Percentiles rank a stretch among this genome's conserved stretches.
phyloP scores from a whole-genome alignment of 1,284 basidiomycete genomes.

The Ustilago loliicola region DNA sequence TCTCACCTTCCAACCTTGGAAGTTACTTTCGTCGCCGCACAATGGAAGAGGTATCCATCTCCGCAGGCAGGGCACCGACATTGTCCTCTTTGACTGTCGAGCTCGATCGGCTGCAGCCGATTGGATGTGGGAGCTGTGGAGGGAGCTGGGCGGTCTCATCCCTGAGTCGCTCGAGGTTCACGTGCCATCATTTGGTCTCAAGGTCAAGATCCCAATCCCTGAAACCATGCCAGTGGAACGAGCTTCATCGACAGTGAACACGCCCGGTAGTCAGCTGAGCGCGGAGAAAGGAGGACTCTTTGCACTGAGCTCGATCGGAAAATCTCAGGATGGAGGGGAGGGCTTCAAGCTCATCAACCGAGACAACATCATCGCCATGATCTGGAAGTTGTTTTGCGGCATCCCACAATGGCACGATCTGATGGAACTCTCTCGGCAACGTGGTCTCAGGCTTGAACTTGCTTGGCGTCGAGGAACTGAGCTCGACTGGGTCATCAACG shows the following conservation, averaged over 20 bases:
- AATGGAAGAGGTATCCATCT: constrained; percentile 70
- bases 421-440: constrained; percentile 74
- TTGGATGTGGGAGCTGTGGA: constrained; percentile 87
- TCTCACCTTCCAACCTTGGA: constrained; percentile 73
- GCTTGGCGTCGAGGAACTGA: constrained; percentile 81
- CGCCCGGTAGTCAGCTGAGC: constrained; percentile 31
- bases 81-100: constrained; percentile 80
- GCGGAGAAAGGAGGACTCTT: constrained; percentile 21
- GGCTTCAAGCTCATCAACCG: constrained; percentile 75
- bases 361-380: constrained; percentile 76
- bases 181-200: constrained; percentile 75
- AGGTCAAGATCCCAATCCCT: constrained; percentile 78
- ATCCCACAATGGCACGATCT: constrained; percentile 78
- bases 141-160: constrained; percentile 74
- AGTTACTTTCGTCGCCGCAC: constrained; percentile 18
- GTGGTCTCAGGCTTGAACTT: constrained; percentile 78
- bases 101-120: constrained; percentile 79
- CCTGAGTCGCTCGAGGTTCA: constrained; percentile 74
- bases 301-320: constrained; percentile 33
- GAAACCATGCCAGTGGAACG: constrained; percentile 69
- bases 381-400: constrained; percentile 72
- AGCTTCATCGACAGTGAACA: constrained; percentile 3
- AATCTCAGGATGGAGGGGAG: constrained; percentile 58
- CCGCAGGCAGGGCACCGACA: constrained; percentile 76
- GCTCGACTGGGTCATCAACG: constrained; percentile 84